These are phyloP conservation scores for Scedosporium dehoogii DNA, from an alignment of 2,329 filamentous ascomycete genomes.

Conservation along the genomic window DNA sequence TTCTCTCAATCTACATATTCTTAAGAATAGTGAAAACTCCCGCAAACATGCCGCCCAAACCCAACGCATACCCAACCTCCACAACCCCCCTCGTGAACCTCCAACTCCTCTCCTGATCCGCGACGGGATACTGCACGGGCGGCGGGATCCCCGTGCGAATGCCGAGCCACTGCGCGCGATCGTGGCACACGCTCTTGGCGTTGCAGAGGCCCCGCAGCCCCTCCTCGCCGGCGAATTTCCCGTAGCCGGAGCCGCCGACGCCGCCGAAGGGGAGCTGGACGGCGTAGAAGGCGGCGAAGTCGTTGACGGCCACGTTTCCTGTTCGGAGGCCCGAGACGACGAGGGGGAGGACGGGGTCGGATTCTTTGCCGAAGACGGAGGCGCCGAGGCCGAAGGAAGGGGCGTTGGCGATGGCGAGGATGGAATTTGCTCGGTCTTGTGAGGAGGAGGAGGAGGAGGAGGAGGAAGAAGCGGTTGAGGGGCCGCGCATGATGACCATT, in stretches of 20 bases:
- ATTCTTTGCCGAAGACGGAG: conserved; percentile 69
- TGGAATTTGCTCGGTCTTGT: conserved; percentile 36
- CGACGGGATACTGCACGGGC: conserved; percentile 72
- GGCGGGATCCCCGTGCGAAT: conserved; percentile 69
- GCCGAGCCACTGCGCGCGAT: conserved; percentile 53
- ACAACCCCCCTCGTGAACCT: conserved; percentile 52
- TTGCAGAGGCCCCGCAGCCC: conserved; percentile 80
- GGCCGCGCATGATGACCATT: conserved; percentile 72
- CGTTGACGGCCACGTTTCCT: conserved; percentile 91
- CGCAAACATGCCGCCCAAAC: conserved; percentile 24
- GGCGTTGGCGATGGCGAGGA: conserved; percentile 72
- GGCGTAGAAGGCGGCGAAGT: conserved; percentile 89
- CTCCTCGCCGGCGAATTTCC: conserved; percentile 84
- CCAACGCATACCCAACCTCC: conserved; percentile 47
- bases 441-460: conserved; percentile 33
- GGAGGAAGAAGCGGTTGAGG: conserved; percentile 29
- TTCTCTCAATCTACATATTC: conserved; percentile 24
- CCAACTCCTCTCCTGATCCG: conserved; percentile 53
- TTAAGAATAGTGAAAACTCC: conserved; percentile 31
- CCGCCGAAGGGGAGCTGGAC: conserved; percentile 93
- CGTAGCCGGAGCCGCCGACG: conserved; percentile 81
- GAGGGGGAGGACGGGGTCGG: conserved; percentile 46
- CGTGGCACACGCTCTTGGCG: conserved; percentile 74
- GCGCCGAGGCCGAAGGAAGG: conserved; percentile 80
- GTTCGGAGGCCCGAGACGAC: conserved; percentile 62